A percentile compares a stretch with the other conserved stretches of the same genome.
Evolutionary conservation across 129 eudicot genomes (phyloP).

Genomic region (Flaveria bidentis): DNA sequence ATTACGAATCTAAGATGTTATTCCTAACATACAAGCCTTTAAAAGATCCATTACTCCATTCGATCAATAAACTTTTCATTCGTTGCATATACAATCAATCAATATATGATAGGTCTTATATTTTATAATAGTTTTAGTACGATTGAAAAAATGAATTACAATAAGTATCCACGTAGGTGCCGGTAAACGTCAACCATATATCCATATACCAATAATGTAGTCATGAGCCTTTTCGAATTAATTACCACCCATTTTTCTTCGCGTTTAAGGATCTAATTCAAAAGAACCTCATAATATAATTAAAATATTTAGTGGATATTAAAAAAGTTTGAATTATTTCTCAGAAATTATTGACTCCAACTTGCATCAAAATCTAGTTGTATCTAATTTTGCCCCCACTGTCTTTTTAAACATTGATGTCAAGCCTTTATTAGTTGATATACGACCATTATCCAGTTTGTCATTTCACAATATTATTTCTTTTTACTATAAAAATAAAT

Average conservation of each 20-base stretch:
- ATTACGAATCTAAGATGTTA: too few species aligned
- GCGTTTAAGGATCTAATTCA: too few species aligned
- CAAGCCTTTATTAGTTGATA: background rate
- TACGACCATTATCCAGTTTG: background rate
- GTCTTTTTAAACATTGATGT: constrained; percentile 6
- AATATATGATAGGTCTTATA: too few species aligned
- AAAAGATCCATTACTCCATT: too few species aligned
- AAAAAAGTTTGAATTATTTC: background rate
- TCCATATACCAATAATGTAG: background rate
- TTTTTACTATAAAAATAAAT: background rate
- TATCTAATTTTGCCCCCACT: background rate
- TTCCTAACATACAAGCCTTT: too few species aligned
- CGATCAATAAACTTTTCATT: too few species aligned
- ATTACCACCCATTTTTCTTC: background rate
- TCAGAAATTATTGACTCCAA: constrained; percentile 7
- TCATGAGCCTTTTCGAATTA: background rate
- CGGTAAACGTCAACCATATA: background rate
- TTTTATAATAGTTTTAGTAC: too few species aligned
- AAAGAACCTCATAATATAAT: background rate
- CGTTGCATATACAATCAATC: too few species aligned
- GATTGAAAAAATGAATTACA: background rate
- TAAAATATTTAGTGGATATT: background rate
- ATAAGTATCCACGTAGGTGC: background rate
- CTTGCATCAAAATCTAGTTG: constrained; percentile 12
- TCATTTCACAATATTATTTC: constrained; percentile 4